Evolutionary conservation across 495 filamentous ascomycete species (phyloP).

Genomic region (Astrocystis sublimbata): DNA sequence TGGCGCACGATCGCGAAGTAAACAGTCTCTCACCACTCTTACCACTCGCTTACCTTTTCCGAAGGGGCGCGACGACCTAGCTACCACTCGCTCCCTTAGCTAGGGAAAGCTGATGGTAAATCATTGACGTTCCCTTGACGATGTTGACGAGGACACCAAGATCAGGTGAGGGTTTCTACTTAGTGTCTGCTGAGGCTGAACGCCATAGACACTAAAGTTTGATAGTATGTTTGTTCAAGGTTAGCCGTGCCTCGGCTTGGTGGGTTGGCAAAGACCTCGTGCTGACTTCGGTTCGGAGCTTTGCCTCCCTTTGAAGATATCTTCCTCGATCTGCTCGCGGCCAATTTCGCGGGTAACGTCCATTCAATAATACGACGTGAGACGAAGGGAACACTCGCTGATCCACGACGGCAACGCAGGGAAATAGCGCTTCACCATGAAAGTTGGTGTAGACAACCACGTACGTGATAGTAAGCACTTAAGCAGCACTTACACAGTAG

Average conservation of each 20-base stretch:
- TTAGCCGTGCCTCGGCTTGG: no score
- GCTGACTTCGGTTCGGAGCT: neutral
- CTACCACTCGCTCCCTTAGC: no score
- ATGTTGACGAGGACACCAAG: neutral
- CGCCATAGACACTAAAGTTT: neutral
- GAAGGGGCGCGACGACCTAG: no score
- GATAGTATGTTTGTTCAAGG: neutral
- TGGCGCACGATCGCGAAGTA: no score
- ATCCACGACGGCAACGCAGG: neutral
- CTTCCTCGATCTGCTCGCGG: neutral
- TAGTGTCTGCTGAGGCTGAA: slow-evolving; percentile 14
- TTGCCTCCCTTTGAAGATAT: slow-evolving; percentile 5
- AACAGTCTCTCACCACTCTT: no score
- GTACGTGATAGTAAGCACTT: neutral
- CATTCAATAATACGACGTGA: neutral
- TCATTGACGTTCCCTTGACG: slow-evolving; percentile 2
- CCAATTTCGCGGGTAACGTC: neutral
- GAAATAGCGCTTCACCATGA: neutral
- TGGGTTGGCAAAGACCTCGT: slow-evolving; percentile 6
- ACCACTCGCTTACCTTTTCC: no score
- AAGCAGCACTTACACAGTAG: neutral
- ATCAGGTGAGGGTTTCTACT: neutral
- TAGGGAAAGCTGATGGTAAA: neutral
- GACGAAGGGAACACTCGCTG: neutral
- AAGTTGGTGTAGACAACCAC: no score